These are phyloP conservation scores for Tricholoma sp. DNA, from an alignment of 768 basidiomycete species.

Conservation along the genomic window DNA sequence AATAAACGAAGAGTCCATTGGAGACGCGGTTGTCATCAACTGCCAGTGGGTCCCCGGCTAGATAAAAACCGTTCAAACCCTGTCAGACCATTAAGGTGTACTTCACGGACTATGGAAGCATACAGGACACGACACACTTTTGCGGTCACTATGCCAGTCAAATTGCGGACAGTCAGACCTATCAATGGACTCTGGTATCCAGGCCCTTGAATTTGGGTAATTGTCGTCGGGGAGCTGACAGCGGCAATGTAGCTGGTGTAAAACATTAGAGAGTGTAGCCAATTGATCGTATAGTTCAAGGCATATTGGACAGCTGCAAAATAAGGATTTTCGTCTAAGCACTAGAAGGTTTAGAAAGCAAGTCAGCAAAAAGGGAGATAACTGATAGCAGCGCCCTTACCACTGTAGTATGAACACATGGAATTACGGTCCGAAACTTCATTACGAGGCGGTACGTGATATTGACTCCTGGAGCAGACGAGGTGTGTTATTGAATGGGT, in stretches of 20 bases:
- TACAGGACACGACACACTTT: slow-evolving; percentile 30
- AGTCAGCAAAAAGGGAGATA: too few species aligned
- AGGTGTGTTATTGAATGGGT: too few species aligned
- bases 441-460: too few species aligned
- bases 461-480: too few species aligned
- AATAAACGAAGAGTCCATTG: slow-evolving; percentile 47
- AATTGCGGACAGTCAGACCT: slow-evolving; percentile 39
- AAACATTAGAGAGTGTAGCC: slow-evolving; percentile 25
- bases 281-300: slow-evolving; percentile 21
- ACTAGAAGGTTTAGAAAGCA: neutral
- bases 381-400: too few species aligned
- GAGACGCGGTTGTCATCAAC: slow-evolving; percentile 42
- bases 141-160: slow-evolving; percentile 49
- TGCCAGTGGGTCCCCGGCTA: slow-evolving; percentile 39
- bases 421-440: too few species aligned
- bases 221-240: slow-evolving; percentile 24
- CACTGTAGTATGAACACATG: neutral
- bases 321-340: neutral
- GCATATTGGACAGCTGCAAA: neutral
- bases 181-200: slow-evolving; percentile 40
- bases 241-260: slow-evolving; percentile 23
- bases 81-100: slow-evolving; percentile 12
- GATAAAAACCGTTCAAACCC: slow-evolving; percentile 44
- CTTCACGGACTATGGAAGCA: neutral
- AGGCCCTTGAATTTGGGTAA: slow-evolving; percentile 52